Base-by-base conservation (phyloP, 202 grass and related monocot species). In the Digitaria exilis region DNA sequence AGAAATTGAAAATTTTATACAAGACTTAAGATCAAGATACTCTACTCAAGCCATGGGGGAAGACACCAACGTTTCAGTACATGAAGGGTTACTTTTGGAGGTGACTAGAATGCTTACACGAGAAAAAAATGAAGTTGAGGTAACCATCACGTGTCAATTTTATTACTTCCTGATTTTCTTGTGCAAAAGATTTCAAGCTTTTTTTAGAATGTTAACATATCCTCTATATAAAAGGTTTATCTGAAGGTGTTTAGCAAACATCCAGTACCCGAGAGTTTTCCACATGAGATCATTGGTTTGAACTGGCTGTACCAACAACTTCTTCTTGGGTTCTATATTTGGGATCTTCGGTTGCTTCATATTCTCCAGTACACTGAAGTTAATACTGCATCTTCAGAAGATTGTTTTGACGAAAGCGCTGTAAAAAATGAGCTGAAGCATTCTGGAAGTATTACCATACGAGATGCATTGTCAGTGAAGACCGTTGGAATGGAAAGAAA, bases 241-340 rank as follows among this genome's bases (percentile, higher is more conserved):
- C 48, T 81, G 78, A 84, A 78, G 65, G 85, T 31, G 26, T 80
- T 85, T 89, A 71, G 73, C 56, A 51, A 82, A 28, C 39, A 64
- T 80, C 66, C 59, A 56, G 86, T 77, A 42, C 19, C 80, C 9
- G 80, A 70, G 62, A 65, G 32, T 34, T 73, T 37, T 85, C 76
- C 82, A 69, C 76, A 90, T 2, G 96, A 89, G 75, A 76, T 96
- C 75, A 83, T 94, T 85, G 78, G 71, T 81, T 80, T 96, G 80
- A 93, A 95, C 76, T 96, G 91, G 96, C 64, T 94, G 39, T 85
- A 96, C 78, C 91, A 98, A 76, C 88, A 89, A 78, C 88, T 98
- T 77, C 82, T 93, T 92, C 85, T 98, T 62, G 80, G 83, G 45
- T 64, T 93, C 51, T 90, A 96, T 81, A 76, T 96, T 89, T 98